These are phyloP conservation scores for Tulasnella sp. DNA, from an alignment of 768 basidiomycete species.

Conservation along the genomic window DNA sequence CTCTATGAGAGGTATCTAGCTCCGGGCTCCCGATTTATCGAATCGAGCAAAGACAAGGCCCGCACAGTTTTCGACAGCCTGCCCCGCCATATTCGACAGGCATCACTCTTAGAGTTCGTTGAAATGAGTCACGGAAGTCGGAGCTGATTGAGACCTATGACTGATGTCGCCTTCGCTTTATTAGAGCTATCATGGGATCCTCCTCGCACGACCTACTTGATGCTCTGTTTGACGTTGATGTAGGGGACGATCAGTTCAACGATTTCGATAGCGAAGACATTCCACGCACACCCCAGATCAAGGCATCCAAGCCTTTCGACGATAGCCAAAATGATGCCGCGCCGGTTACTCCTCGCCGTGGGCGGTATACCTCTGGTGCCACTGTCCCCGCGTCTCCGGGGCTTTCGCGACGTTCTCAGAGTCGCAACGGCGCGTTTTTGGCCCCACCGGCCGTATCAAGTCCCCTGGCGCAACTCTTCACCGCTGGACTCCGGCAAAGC, in stretches of 20 bases:
- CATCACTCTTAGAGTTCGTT: slow-evolving; percentile 51
- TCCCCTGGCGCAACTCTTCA: slow-evolving; percentile 17
- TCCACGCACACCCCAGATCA: not conserved
- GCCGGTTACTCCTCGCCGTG: not conserved
- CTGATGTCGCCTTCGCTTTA: not conserved
- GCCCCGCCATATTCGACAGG: slow-evolving; percentile 58
- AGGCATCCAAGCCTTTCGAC: slow-evolving; percentile 27
- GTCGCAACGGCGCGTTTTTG: slow-evolving; percentile 19
- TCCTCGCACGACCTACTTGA: slow-evolving; percentile 56
- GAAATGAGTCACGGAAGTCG: not conserved
- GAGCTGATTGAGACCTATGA: slow-evolving; percentile 10
- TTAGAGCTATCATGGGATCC: slow-evolving; percentile 52
- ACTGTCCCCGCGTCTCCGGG: slow-evolving; percentile 2
- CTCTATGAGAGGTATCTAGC: slow-evolving; percentile 67
- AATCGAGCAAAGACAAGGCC: slow-evolving; percentile 41
- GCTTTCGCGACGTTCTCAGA: not conserved
- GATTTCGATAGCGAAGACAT: slow-evolving; percentile 10
- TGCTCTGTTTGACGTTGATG: slow-evolving; percentile 66
- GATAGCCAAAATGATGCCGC: not conserved
- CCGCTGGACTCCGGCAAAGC: slow-evolving; percentile 1
- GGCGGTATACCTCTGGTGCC: not conserved
- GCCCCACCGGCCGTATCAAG: not conserved
- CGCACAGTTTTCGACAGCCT: slow-evolving; percentile 51
- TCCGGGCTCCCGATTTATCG: slow-evolving; percentile 39
- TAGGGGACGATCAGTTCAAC: not conserved